phyloP scores from a whole-genome alignment of 345 rosid genomes.

The Arabidopsis arenosa region DNA sequence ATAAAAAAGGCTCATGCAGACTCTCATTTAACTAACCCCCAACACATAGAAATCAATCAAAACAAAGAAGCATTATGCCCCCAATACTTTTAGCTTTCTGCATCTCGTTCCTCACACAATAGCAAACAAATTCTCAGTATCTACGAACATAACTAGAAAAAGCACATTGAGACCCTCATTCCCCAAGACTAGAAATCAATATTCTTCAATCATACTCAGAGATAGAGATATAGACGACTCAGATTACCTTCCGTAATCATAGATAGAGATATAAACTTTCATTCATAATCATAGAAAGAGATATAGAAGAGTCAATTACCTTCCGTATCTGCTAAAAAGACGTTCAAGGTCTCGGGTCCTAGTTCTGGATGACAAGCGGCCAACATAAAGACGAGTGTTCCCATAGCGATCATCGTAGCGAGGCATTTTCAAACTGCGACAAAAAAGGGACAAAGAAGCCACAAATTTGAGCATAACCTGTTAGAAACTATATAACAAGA shows the following conservation, averaged over 20 bases:
- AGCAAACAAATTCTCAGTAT: neutral
- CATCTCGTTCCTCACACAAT: neutral
- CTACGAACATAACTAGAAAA: neutral
- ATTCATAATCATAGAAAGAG: neutral
- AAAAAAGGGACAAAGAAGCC: neutral
- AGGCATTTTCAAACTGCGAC: constrained; percentile 54
- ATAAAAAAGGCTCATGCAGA: neutral
- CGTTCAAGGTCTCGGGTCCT: constrained; percentile 65
- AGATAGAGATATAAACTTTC: neutral
- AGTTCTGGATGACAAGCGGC: constrained; percentile 59
- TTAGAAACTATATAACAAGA: neutral
- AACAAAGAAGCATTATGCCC: neutral
- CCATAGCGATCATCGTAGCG: constrained; percentile 59
- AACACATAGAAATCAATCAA: neutral
- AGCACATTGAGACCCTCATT: neutral
- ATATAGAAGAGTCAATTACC: constrained; percentile 42
- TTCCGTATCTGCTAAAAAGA: constrained; percentile 66
- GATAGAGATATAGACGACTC: no score
- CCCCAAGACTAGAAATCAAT: neutral
- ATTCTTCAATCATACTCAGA: no score
- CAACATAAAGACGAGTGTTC: constrained; percentile 64
- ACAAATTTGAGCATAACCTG: neutral
- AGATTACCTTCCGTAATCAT: constrained; percentile 62
- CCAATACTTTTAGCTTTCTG: neutral
- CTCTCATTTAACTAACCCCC: neutral